Evolutionary conservation across 2,329 filamentous ascomycete genomes (phyloP).

Genomic region (Trichoderma sp.): DNA sequence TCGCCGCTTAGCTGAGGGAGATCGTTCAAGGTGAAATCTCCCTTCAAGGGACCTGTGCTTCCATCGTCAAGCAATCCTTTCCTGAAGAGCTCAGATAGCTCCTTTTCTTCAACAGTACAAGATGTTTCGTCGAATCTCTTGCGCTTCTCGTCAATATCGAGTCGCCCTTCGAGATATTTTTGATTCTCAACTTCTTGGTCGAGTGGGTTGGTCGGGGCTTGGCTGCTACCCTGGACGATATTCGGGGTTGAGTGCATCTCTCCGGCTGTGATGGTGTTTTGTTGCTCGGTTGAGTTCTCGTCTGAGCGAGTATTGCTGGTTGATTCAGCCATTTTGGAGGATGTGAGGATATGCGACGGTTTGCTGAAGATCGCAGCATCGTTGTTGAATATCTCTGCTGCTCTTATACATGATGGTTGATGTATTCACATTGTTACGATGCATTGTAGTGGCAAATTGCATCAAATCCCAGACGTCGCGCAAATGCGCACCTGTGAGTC

Average conservation of each 20-base stretch:
- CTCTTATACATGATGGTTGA: neutral
- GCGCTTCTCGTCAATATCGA: neutral
- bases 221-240: neutral
- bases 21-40: conserved; percentile 17
- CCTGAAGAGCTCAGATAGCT: conserved; percentile 16
- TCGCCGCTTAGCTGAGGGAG: conserved; percentile 15
- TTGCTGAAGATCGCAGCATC: neutral
- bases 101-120: conserved; percentile 20
- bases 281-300: neutral
- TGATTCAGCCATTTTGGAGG: neutral
- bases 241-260: neutral
- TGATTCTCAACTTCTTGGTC: neutral
- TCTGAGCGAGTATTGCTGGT: neutral
- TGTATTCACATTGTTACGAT: neutral
- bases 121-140: neutral
- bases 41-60: neutral
- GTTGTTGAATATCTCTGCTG: too few species aligned
- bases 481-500: neutral
- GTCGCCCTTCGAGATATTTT: neutral
- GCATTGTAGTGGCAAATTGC: neutral
- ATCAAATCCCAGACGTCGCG: neutral
- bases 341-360: neutral
- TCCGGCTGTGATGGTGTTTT: neutral
- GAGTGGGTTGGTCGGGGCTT: neutral
- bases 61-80: conserved; percentile 17